Evolutionary conservation across 2,329 filamentous ascomycete genomes (phyloP).

Genomic region (Cytospora piceicola): DNA sequence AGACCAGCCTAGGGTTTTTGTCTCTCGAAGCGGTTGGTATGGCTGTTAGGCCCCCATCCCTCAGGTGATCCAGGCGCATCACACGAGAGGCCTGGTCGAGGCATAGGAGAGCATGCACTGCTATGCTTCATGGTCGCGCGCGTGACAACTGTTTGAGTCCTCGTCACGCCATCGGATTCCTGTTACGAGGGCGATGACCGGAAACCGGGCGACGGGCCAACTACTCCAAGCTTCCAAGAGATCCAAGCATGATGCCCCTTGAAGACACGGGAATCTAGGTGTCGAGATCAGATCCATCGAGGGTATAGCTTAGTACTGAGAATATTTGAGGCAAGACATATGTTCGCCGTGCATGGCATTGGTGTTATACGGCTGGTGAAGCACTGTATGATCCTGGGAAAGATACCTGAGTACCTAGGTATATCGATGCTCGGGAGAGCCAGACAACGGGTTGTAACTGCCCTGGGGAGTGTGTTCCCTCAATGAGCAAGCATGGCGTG

Average conservation of each 20-base stretch:
- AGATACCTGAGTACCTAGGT: no score
- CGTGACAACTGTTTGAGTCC: not conserved
- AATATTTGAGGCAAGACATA: not conserved
- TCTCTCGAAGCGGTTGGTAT: no score
- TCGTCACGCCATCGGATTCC: not conserved
- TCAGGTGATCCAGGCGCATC: no score
- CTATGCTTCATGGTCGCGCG: not conserved
- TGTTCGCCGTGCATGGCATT: not conserved
- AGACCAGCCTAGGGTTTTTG: no score
- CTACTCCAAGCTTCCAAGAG: not conserved
- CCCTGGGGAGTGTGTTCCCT: not conserved
- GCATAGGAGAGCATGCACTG: not conserved
- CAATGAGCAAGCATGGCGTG: no score
- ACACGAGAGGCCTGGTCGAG: no score
- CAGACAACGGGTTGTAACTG: not conserved
- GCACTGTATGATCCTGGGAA: not conserved
- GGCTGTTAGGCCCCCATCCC: no score
- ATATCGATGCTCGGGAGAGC: not conserved
- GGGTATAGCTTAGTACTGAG: not conserved
- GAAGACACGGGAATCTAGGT: not conserved
- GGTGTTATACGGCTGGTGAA: not conserved
- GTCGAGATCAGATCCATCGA: not conserved
- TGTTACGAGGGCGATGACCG: not conserved
- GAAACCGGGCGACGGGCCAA: not conserved
- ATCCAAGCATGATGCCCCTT: not conserved